Evolutionary conservation across 2,329 filamentous ascomycete species (phyloP), one percentile per base, ranked within the genome.

Genomic region (Polychaeton citri): DNA sequence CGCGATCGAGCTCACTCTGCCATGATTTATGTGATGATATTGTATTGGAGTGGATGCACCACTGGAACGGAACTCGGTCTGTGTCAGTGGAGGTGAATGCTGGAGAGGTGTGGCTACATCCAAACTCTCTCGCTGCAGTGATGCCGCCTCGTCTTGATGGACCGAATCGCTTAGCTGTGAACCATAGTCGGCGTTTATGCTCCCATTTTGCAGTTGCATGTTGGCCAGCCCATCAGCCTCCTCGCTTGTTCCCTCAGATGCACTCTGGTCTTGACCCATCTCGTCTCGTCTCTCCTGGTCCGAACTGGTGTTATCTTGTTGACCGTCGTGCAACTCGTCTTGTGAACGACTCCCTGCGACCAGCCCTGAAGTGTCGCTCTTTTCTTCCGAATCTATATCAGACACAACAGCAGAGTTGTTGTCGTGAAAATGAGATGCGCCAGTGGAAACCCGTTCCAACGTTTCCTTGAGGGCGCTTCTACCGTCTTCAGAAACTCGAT

Each of bases 1-100:
- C 12, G 32, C 12, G 2, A 33, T 35, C 4, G 43, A 39, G 15
- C 34, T 33, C 3, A 7, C 16, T 15, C 39, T 21, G 4, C 12
- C 32, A 20, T 39, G 41, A 32, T 37, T 39, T n/a, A 16, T 28
- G 24, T 28, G 24, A 5, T 28, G 24, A 13, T 28, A 28, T 13
- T 28, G 24, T 28, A 28, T 13, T 37, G 7, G 37, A 30, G 19
- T 39, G 33, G 12, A 24, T 20, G 5, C 19, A 12, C 15, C 24
- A 15, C 15, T 28, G 12, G 24, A 28, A 12, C 24, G 24, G n/a
- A 28, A 28, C 7, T 28, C 24, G 7, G 12, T 15, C 15, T 28
- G 24, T 15, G 24, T 7, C 12, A 28, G 24, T 28, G 24, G 24
- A 28, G 24, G 24, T 12, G 12, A 12, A 10, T 15, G 12, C 15